Percentiles rank a stretch among this genome's conserved stretches.
Conservation (phyloP, 1,139 yeast species). For the Scheffersomyces parashehatae region DNA sequence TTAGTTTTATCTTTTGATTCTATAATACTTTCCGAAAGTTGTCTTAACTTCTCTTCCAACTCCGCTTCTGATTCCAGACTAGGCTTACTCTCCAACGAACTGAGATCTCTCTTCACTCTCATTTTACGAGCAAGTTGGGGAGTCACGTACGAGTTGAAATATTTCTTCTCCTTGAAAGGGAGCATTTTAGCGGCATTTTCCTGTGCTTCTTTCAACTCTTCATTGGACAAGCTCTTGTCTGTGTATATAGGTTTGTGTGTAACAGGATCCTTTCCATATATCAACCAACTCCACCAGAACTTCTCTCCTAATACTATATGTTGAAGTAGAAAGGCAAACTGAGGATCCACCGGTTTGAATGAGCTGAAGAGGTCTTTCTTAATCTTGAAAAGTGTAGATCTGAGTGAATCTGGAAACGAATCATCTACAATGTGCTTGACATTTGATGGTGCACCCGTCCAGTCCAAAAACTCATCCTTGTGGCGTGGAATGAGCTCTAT, state of each 20-base stretch:
- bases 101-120: slow-evolving; percentile 37
- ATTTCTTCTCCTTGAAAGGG: slow-evolving; percentile 36
- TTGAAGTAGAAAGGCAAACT: slow-evolving; percentile 29
- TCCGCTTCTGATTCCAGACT: slow-evolving; percentile 3
- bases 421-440: slow-evolving; percentile 43
- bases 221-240: slow-evolving; percentile 20
- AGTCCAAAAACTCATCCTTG: slow-evolving; percentile 25
- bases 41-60: slow-evolving; percentile 8
- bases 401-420: slow-evolving; percentile 25
- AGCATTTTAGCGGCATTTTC: slow-evolving; percentile 19
- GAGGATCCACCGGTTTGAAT: slow-evolving; percentile 25
- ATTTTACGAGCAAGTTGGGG: slow-evolving; percentile 47
- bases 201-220: slow-evolving; percentile 20
- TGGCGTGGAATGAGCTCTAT: slow-evolving; percentile 26
- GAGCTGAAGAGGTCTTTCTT: slow-evolving; percentile 27
- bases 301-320: slow-evolving; percentile 30
- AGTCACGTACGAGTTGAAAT: slow-evolving; percentile 45
- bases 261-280: slow-evolving; percentile 37
- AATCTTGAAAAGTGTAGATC: slow-evolving; percentile 23
- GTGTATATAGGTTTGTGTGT: slow-evolving; percentile 32
- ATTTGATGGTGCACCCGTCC: slow-evolving; percentile 24
- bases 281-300: slow-evolving; percentile 46
- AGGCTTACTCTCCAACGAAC: slow-evolving; percentile 12
- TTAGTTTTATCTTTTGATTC: slow-evolving; percentile 7
- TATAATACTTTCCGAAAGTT: slow-evolving; percentile 12